Conservation (phyloP, 768 basidiomycete species). For the Lentinula guzmanii region DNA sequence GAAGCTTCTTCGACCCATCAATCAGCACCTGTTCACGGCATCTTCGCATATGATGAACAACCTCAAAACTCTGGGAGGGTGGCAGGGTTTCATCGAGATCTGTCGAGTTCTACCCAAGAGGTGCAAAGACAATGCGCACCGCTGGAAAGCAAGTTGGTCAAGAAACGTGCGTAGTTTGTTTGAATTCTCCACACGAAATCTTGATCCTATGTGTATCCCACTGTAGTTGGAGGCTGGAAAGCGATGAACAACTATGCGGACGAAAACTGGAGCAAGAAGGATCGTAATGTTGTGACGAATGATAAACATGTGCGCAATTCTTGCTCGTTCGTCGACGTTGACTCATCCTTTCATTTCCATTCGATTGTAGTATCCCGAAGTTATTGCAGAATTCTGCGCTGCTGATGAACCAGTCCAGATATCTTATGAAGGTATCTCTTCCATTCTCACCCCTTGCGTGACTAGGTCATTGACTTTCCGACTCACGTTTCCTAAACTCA, state of each 20-base stretch:
- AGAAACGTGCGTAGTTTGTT: not conserved
- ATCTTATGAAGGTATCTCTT: not conserved
- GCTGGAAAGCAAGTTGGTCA: not conserved
- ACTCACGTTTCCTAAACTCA: not conserved
- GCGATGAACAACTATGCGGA: not conserved
- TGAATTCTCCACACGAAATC: not conserved
- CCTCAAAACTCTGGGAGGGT: not conserved
- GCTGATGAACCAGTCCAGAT: not conserved
- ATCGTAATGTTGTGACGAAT: not conserved
- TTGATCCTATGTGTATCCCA: not conserved
- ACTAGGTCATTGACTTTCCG: not conserved
- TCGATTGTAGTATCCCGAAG: not conserved
- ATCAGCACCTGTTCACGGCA: not conserved
- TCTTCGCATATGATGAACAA: not conserved
- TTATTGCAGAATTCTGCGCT: not conserved
- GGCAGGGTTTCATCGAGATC: not conserved
- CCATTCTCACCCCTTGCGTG: not conserved
- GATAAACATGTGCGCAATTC: not conserved
- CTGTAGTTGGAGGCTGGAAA: not conserved
- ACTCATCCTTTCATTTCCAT: not conserved
- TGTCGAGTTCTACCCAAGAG: not conserved
- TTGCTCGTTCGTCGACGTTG: not conserved
- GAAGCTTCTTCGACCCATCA: not conserved
- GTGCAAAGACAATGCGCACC: not conserved
- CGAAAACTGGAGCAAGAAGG: not conserved